Evolutionary conservation across 306 rosid species (phyloP).

Genomic region (Trichosanthes cucumerina): DNA sequence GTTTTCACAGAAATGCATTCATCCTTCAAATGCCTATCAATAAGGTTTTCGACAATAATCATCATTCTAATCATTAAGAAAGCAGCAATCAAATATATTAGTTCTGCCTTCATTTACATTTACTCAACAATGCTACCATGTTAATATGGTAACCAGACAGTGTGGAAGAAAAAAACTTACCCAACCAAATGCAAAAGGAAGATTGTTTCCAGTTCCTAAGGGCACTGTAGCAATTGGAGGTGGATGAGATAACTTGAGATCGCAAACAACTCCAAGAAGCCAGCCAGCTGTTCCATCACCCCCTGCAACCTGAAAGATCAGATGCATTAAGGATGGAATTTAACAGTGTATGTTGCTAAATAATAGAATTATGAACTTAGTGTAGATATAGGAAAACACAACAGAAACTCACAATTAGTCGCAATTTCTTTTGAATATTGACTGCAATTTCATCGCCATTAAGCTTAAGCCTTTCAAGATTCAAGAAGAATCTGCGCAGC

Average conservation of each 20-base stretch:
- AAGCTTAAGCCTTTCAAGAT: conserved; percentile 44
- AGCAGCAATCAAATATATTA: neutral
- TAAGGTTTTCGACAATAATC: neutral
- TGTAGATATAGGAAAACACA: neutral
- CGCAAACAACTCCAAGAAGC: conserved; percentile 98
- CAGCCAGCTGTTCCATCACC: conserved; percentile 99
- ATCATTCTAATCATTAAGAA: neutral
- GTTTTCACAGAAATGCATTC: neutral
- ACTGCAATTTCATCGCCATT: conserved; percentile 50
- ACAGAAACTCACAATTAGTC: conserved; percentile 61
- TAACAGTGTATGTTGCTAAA: conserved; percentile 8
- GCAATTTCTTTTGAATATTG: conserved; percentile 38
- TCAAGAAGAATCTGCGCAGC: conserved; percentile 46
- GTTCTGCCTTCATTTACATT: neutral
- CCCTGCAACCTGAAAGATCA: conserved; percentile 72
- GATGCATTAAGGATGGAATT: conserved; percentile 2
- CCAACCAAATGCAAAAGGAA: conserved; percentile 99
- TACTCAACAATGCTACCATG: neutral
- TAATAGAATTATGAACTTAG: neutral
- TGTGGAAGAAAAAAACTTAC: conserved; percentile 25
- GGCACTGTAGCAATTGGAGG: conserved; percentile 92
- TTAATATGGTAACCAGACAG: neutral
- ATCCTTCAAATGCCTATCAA: neutral
- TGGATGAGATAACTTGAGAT: conserved; percentile 67
- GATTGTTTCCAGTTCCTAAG: conserved; percentile 94